Conservation (phyloP, 2,329 filamentous ascomycete species). For the Hypoxylon sp. region DNA sequence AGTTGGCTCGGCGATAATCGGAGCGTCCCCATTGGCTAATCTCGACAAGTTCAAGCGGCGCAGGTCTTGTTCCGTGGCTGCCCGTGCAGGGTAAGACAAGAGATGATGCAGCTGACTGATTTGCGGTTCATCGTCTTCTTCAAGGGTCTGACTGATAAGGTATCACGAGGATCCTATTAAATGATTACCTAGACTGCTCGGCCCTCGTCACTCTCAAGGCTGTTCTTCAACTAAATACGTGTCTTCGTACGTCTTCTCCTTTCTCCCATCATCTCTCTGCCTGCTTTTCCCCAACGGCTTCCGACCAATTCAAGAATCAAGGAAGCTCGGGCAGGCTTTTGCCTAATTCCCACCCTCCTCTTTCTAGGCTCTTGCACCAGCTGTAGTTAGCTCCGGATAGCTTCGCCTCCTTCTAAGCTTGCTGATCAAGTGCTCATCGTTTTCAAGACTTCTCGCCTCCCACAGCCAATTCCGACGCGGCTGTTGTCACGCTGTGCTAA, state of each 20-base stretch:
- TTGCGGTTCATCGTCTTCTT: conserved; percentile 17
- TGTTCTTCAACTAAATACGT: neutral
- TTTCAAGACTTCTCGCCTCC: neutral
- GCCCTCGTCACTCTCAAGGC: neutral
- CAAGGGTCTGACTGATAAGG: conserved; percentile 30
- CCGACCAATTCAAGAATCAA: conserved; percentile 10
- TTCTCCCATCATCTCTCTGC: neutral
- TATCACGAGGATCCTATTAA: conserved; percentile 22
- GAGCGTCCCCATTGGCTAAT: conserved; percentile 22
- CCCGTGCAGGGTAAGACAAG: too few relatives aligned
- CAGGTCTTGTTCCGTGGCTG: conserved; percentile 20
- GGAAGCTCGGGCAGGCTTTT: neutral
- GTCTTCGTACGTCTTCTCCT: conserved; percentile 3
- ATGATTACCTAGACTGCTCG: too few relatives aligned
- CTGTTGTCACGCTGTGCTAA: conserved; percentile 4
- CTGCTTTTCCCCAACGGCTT: conserved; percentile 13
- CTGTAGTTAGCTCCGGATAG: conserved; percentile 11
- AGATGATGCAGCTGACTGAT: conserved; percentile 33
- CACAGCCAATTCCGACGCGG: conserved; percentile 9
- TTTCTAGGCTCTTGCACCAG: neutral
- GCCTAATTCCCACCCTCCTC: neutral
- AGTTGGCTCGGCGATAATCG: conserved; percentile 23
- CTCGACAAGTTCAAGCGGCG: conserved; percentile 1
- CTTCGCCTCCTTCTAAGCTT: conserved; percentile 5
- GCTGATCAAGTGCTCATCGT: conserved; percentile 6